phyloP scores from a whole-genome alignment of 352 stramenopile genomes.

The Globisporangium nagaii region DNA sequence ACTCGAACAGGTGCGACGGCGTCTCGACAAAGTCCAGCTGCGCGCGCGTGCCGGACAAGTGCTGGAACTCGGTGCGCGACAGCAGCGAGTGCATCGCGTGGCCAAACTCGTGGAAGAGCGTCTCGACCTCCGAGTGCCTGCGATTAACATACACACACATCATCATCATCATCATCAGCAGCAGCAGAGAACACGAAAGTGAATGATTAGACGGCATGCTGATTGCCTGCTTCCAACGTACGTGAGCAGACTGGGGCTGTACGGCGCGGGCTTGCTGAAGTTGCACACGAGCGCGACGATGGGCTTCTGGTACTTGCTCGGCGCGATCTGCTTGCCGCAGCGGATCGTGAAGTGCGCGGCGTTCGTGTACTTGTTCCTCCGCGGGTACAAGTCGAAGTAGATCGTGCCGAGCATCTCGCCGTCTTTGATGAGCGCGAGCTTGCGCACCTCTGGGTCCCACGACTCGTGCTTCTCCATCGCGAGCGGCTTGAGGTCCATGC shows the following conservation, averaged over 20 bases:
- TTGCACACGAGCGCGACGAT: slow-evolving; percentile 93
- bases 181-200: not conserved
- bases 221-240: slow-evolving; percentile 23
- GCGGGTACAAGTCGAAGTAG: slow-evolving; percentile 94
- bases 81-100: slow-evolving; percentile 97
- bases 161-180: not conserved
- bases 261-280: slow-evolving; percentile 74
- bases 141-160: slow-evolving; percentile 19
- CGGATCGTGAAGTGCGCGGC: slow-evolving; percentile 96
- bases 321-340: slow-evolving; percentile 77
- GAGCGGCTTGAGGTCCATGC: slow-evolving; percentile 80
- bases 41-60: slow-evolving; percentile 93
- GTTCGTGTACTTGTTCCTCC: slow-evolving; percentile 82
- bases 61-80: slow-evolving; percentile 95
- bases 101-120: slow-evolving; percentile 98
- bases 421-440: slow-evolving; percentile 81
- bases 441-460: slow-evolving; percentile 87
- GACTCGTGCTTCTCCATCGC: slow-evolving; percentile 75
- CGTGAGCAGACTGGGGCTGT: slow-evolving; percentile 67
- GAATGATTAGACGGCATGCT: too few species aligned
- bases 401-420: slow-evolving; percentile 82
- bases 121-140: slow-evolving; percentile 94
- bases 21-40: slow-evolving; percentile 94
- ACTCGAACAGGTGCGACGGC: slow-evolving; percentile 97
- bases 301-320: slow-evolving; percentile 88